A percentile compares a stretch with the other conserved stretches of the same genome.
These are phyloP conservation scores for Stagonosporopsis vannaccii DNA, from an alignment of 2,329 filamentous ascomycete species.

Conservation along the genomic window DNA sequence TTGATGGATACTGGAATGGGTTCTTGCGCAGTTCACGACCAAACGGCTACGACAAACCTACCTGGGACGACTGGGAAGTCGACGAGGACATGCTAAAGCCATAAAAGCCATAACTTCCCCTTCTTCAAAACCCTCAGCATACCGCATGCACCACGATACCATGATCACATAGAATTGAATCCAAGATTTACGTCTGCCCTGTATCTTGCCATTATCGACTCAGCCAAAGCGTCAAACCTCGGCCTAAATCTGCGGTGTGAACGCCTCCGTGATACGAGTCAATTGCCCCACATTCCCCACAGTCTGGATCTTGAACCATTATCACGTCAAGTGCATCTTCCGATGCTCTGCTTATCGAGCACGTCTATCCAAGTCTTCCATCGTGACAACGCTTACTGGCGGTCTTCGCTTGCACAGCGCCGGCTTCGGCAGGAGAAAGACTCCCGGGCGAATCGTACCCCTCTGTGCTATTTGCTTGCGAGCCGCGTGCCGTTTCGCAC, in stretches of 20 bases:
- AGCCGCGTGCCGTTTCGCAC: neutral
- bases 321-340: slow-evolving; percentile 15
- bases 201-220: neutral
- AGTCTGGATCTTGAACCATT: neutral
- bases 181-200: neutral
- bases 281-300: slow-evolving; percentile 15
- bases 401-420: neutral
- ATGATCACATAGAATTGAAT: slow-evolving; percentile 1
- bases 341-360: slow-evolving; percentile 8
- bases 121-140: neutral
- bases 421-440: neutral
- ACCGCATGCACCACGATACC: neutral
- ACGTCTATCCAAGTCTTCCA: neutral
- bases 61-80: slow-evolving; percentile 58
- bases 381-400: neutral
- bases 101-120: slow-evolving; percentile 14
- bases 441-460: neutral
- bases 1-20: slow-evolving; percentile 58
- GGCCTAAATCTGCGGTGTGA: neutral
- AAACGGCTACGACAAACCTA: slow-evolving; percentile 60
- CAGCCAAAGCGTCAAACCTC: neutral
- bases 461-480: neutral
- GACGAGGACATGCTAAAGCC: slow-evolving; percentile 47
- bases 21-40: slow-evolving; percentile 59
- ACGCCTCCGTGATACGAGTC: neutral